Evolutionary conservation across 2,329 filamentous ascomycete genomes (phyloP), one percentile per base, ranked within the genome.

Genomic region (Xylariaceae sp.): DNA sequence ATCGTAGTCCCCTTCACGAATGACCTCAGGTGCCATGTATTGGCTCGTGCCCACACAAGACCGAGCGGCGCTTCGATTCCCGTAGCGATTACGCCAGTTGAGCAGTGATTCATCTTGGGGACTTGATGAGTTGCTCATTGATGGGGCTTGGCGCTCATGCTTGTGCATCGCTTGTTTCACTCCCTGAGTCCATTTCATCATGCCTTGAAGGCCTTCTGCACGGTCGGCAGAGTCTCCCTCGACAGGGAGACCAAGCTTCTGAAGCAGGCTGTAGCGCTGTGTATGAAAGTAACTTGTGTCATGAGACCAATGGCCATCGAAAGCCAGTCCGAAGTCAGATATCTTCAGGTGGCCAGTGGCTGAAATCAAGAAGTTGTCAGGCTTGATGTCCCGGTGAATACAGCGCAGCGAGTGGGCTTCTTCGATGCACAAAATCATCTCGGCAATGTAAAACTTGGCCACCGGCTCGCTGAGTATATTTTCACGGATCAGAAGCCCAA

Each of bases 1-100:
- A 74, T 97, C 94, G 73, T 97, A 97, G 44, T 82, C 77, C 53
- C 91, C 83, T 34, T 92, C 90, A 65, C 83, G 80, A 59, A 97
- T 87, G 15, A 97, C 90, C 76, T 97, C 94, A 1, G 93, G 93
- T 0, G 94, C 93, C 94, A 97, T 97, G 77, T 97, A 97, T 71
- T 97, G 93, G 72, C 92, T 96, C 2, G 94, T 97, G 2, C 93
- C 93, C 9, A 97, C 93, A 1, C 96, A 86, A 51, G 92, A 96
- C 66, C 87, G 84, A 1, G 93, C 93, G 39, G 90, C 82, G 39
- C 83, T 83, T 45, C 91, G 85, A 66, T 86, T 88, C 30, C 88
- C 83, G 62, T 80, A 82, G 13, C 80, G 79, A 69, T 91, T 87
- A 50, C 89, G 82, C 88, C 87, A 92, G 62, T 82, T 80, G 51